Conservation (phyloP, 2,329 filamentous ascomycete genomes). For the Fusarium mundagurra region DNA sequence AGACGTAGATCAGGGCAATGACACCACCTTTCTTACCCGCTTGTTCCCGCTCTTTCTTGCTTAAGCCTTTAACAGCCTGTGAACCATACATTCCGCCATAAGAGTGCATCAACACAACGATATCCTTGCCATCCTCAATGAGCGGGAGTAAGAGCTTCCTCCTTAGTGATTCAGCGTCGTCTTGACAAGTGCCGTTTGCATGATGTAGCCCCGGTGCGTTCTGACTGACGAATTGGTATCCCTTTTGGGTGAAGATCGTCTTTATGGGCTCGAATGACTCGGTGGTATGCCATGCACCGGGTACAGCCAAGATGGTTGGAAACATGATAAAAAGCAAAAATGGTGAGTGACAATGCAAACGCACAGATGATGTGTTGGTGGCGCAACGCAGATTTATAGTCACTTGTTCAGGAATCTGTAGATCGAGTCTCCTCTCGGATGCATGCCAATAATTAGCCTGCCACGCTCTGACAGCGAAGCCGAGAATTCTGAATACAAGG, state of each 20-base stretch:
- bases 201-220: neutral
- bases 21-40: slow-evolving; percentile 16
- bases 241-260: neutral
- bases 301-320: slow-evolving; percentile 28
- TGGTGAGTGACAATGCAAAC: neutral
- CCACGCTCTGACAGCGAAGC: neutral
- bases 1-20: slow-evolving; percentile 16
- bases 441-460: too few relatives aligned
- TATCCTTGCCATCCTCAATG: slow-evolving; percentile 29
- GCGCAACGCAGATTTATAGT: neutral
- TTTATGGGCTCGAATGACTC: slow-evolving; percentile 2
- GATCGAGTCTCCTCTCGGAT: neutral
- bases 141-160: slow-evolving; percentile 7
- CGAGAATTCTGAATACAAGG: neutral
- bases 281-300: slow-evolving; percentile 34
- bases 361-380: neutral
- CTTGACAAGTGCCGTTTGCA: neutral
- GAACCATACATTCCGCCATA: slow-evolving; percentile 34
- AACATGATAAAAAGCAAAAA: neutral
- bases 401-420: neutral
- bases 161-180: slow-evolving; percentile 9
- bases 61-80: slow-evolving; percentile 23
- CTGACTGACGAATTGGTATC: slow-evolving; percentile 9
- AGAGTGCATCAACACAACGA: slow-evolving; percentile 38
- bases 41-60: slow-evolving; percentile 16